phyloP scores from a whole-genome alignment of 768 basidiomycete species.

The Serpula lacrymans region DNA sequence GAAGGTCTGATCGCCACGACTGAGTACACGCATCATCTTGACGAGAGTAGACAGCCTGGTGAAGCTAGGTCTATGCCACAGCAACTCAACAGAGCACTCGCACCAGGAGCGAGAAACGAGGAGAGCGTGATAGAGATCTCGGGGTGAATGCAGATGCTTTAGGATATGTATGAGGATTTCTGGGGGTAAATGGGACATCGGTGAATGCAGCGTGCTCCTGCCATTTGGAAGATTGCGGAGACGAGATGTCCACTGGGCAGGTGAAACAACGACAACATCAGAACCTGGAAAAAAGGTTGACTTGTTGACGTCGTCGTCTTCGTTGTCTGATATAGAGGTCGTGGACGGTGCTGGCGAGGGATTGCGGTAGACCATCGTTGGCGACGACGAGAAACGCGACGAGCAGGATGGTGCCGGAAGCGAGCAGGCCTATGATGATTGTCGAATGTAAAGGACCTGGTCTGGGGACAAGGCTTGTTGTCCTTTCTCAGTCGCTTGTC shows the following conservation, averaged over 20 bases:
- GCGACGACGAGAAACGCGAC: too few species aligned
- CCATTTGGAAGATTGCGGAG: constrained; percentile 30
- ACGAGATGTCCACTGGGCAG: constrained; percentile 60
- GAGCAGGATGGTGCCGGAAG: too few species aligned
- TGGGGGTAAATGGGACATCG: constrained; percentile 72
- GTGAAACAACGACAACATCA: constrained; percentile 44
- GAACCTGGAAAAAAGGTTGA: constrained; percentile 36
- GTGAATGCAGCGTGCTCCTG: constrained; percentile 39
- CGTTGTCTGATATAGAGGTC: constrained; percentile 76
- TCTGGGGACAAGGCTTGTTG: too few species aligned
- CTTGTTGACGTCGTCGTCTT: constrained; percentile 60
- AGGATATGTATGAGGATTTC: constrained; percentile 94
- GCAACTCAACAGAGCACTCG: constrained; percentile 89
- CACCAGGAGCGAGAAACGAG: constrained; percentile 92
- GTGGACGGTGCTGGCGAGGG: constrained; percentile 63
- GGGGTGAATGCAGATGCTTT: constrained; percentile 70
- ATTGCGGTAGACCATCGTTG: constrained; percentile 33
- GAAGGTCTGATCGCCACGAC: constrained; percentile 67
- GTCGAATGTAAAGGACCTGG: too few species aligned
- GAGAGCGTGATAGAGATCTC: constrained; percentile 71
- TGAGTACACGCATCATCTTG: constrained; percentile 74
- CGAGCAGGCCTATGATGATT: too few species aligned
- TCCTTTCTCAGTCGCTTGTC: too few species aligned
- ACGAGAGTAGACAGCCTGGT: constrained; percentile 64
- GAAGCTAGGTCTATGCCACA: constrained; percentile 91